Evolutionary conservation across 2,329 filamentous ascomycete species (phyloP).

Genomic region (Lachnellula arida): DNA sequence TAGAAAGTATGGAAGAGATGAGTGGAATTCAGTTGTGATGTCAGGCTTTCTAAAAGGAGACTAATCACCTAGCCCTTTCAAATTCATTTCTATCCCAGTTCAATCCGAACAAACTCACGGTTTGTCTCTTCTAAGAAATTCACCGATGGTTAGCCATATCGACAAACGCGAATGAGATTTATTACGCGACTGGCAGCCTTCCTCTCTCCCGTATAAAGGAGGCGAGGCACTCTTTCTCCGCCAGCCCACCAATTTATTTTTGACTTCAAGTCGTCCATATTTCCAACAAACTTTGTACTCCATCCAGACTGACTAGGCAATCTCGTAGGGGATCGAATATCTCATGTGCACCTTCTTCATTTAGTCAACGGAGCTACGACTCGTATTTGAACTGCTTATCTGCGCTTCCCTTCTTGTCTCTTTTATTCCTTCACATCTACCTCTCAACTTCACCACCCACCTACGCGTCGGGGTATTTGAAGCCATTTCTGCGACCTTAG

Average conservation of each 20-base stretch:
- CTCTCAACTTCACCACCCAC: constrained; percentile 16
- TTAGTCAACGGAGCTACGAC: constrained; percentile 28
- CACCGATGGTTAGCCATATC: not conserved
- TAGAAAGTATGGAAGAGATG: too few species aligned
- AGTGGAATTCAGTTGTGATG: too few species aligned
- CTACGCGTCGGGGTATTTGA: constrained; percentile 27
- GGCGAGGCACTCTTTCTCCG: not conserved
- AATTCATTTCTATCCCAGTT: not conserved
- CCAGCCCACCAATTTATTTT: not conserved
- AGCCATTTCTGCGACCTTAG: constrained; percentile 25
- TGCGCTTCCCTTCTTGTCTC: constrained; percentile 18
- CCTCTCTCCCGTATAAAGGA: not conserved
- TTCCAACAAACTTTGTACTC: not conserved
- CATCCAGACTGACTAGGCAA: not conserved
- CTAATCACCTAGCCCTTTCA: too few species aligned
- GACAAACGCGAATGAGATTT: not conserved
- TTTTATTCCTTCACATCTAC: constrained; percentile 20
- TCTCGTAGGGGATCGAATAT: constrained; percentile 9
- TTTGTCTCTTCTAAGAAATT: not conserved
- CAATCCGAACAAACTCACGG: too few species aligned
- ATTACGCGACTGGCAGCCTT: not conserved
- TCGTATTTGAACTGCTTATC: constrained; percentile 28
- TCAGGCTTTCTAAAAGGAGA: too few species aligned
- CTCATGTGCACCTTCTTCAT: constrained; percentile 28
- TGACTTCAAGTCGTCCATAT: not conserved